phyloP scores from a whole-genome alignment of 2,329 filamentous ascomycete genomes.

The Ceratocystis albifundus region DNA sequence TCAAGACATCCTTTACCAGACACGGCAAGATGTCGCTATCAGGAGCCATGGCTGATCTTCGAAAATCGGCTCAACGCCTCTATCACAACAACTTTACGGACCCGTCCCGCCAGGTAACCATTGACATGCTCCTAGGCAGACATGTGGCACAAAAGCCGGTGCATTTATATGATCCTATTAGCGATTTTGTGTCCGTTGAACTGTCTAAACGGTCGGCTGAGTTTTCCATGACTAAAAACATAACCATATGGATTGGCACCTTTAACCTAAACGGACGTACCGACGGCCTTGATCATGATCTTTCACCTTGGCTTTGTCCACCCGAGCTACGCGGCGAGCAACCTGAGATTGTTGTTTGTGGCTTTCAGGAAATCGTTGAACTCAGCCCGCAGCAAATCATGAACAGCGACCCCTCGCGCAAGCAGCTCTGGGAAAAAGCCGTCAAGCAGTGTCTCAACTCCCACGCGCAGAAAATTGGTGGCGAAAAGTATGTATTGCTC shows the following conservation, averaged over 20 bases:
- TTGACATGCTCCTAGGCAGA: conserved; percentile 81
- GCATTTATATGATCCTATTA: conserved; percentile 84
- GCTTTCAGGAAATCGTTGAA: conserved; percentile 97
- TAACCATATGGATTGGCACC: conserved; percentile 71
- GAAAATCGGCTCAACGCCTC: conserved; percentile 84
- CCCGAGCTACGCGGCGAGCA: conserved; percentile 44
- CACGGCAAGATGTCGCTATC: conserved; percentile 92
- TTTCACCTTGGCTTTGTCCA: conserved; percentile 77
- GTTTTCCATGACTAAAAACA: conserved; percentile 61
- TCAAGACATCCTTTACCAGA: conserved; percentile 91
- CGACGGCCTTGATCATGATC: conserved; percentile 62
- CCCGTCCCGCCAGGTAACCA: conserved; percentile 83
- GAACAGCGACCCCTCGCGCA: conserved; percentile 84
- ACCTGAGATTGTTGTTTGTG: conserved; percentile 79
- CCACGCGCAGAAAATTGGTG: conserved; percentile 51
- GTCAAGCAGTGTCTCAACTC: conserved; percentile 68
- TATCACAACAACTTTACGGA: conserved; percentile 98
- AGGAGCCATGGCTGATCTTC: conserved; percentile 84
- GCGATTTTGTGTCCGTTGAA: conserved; percentile 74
- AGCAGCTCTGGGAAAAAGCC: conserved; percentile 74
- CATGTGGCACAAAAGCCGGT: conserved; percentile 75
- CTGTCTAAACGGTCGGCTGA: conserved; percentile 55
- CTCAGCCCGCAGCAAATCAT: conserved; percentile 96
- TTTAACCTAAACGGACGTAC: conserved; percentile 92
- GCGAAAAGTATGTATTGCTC: conserved; percentile 75